phyloP scores from a whole-genome alignment of 345 rosid species.

The Bretschneidera sinensis region DNA sequence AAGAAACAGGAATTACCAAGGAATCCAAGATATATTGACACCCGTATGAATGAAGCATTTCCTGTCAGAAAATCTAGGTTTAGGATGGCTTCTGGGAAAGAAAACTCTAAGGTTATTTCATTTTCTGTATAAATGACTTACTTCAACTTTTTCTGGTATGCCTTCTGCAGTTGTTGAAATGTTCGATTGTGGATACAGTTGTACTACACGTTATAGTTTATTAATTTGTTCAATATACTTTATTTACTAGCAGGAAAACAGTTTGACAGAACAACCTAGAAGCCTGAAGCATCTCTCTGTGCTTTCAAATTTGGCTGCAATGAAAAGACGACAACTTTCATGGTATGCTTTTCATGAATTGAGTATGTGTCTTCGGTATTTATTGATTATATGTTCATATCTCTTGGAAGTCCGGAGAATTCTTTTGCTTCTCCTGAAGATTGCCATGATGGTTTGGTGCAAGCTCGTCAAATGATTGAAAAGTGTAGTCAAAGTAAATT shows the following conservation, averaged over 20 bases:
- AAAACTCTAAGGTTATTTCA: conserved; percentile 53
- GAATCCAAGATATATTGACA: conserved; percentile 62
- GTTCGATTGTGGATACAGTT: background rate
- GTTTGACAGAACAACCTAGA: conserved; percentile 34
- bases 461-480: conserved; percentile 39
- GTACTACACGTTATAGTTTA: conserved; percentile 9
- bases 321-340: conserved; percentile 37
- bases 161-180: background rate
- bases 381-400: conserved; percentile 12
- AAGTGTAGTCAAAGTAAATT: conserved; percentile 59
- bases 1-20: conserved; percentile 47
- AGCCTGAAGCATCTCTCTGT: conserved; percentile 41
- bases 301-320: conserved; percentile 55
- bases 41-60: conserved; percentile 66
- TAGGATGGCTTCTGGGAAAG: conserved; percentile 51
- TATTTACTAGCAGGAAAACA: conserved; percentile 44
- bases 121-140: conserved; percentile 1
- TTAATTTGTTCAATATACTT: conserved; percentile 9
- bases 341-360: conserved; percentile 34
- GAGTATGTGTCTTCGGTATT: background rate
- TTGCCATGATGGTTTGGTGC: conserved; percentile 30
- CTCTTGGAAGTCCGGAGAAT: conserved; percentile 38
- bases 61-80: conserved; percentile 75
- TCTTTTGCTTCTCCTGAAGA: conserved; percentile 35
- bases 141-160: conserved; percentile 3